Conservation (phyloP, 164 flowering plant genomes). For the Cinnamomum micranthum region DNA sequence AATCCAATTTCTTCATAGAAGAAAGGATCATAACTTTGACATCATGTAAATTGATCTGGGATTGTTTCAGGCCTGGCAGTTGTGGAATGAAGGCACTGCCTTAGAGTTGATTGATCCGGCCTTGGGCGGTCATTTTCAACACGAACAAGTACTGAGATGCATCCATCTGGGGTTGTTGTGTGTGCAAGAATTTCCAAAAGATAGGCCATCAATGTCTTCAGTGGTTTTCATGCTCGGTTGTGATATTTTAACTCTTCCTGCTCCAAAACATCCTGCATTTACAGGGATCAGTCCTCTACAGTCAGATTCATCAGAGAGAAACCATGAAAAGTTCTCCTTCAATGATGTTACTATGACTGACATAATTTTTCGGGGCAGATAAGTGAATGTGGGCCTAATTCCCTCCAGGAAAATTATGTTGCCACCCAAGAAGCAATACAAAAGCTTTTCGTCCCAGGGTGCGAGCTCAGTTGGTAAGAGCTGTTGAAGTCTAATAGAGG, state of each 20-base stretch:
- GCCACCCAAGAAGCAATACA: too few relatives aligned
- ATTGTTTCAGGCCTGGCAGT: conserved; percentile 11
- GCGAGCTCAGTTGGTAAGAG: too few relatives aligned
- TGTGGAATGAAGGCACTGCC: conserved; percentile 10
- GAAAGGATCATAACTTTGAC: not conserved
- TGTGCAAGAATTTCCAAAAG: conserved; percentile 9
- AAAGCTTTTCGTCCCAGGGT: too few relatives aligned
- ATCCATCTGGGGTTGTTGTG: conserved; percentile 16
- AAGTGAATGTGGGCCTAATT: too few relatives aligned
- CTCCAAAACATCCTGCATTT: conserved; percentile 1
- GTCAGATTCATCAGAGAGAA: not conserved
- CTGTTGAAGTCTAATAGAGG: too few relatives aligned
- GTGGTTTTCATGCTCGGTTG: conserved; percentile 10
- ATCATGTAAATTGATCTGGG: not conserved
- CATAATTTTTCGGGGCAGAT: not conserved
- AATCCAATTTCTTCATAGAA: too few relatives aligned
- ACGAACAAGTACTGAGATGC: conserved; percentile 9
- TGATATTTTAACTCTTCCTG: conserved; percentile 1
- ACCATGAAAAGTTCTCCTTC: not conserved
- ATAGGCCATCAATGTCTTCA: conserved; percentile 12
- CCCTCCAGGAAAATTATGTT: too few relatives aligned
- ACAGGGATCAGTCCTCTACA: not conserved
- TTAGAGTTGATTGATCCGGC: conserved; percentile 9
- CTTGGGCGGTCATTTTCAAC: not conserved
- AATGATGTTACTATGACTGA: not conserved